These are phyloP conservation scores for Trichoderma lentiforme DNA, from an alignment of 2,329 filamentous ascomycete species.

Conservation along the genomic window DNA sequence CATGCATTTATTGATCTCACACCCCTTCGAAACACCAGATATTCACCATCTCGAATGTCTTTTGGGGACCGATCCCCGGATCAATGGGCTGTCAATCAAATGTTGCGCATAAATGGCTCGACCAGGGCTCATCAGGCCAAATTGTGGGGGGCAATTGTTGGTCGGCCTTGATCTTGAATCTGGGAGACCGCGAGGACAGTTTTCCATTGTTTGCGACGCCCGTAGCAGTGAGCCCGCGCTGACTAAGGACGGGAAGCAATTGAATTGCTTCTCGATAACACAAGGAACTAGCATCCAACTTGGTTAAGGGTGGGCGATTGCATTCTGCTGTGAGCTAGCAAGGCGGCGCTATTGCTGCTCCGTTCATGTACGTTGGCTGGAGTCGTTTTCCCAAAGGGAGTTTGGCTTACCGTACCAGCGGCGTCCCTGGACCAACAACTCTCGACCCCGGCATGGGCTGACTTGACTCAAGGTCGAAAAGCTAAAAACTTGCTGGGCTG, in stretches of 20 bases:
- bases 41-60: neutral
- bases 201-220: neutral
- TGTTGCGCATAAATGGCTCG: neutral
- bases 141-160: neutral
- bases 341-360: neutral
- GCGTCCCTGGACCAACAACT: neutral
- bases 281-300: neutral
- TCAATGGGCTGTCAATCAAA: neutral
- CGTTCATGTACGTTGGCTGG: neutral
- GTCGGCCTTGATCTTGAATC: neutral
- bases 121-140: neutral
- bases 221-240: slow-evolving; percentile 10
- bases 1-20: neutral
- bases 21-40: neutral
- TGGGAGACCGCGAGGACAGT: neutral
- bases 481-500: neutral
- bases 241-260: neutral
- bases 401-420: neutral
- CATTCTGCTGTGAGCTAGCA: neutral
- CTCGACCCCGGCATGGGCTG: neutral
- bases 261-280: neutral
- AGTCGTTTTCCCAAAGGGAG: neutral
- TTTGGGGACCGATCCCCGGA: neutral
- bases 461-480: neutral
- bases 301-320: neutral